These are phyloP conservation scores for Plasmodium inui DNA, from an alignment of 169 alveolate species.

Conservation along the genomic window DNA sequence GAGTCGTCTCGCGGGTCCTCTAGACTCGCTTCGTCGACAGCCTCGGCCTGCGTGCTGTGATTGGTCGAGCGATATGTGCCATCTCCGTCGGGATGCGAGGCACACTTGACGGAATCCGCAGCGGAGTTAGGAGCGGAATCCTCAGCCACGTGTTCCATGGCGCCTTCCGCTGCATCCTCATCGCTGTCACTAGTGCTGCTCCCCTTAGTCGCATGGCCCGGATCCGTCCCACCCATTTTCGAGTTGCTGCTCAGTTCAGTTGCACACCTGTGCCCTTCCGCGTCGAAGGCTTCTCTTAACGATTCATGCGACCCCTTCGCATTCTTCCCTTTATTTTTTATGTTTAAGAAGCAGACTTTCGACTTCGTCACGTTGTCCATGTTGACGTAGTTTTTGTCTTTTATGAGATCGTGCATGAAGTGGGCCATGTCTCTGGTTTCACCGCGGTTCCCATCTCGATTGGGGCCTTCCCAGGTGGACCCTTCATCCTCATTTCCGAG, in stretches of 20 bases:
- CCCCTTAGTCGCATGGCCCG: background rate
- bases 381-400: slow-evolving; percentile 18
- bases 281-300: background rate
- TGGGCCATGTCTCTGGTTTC: background rate
- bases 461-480: background rate
- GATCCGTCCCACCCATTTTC: background rate
- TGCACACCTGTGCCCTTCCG: background rate
- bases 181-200: background rate
- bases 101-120: background rate
- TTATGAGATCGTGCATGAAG: slow-evolving; percentile 25
- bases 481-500: background rate
- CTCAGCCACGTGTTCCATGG: background rate
- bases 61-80: background rate
- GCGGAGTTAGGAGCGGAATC: no score
- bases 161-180: background rate
- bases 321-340: slow-evolving; percentile 2
- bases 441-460: background rate
- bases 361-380: slow-evolving; percentile 19
- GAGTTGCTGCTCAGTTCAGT: background rate
- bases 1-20: slow-evolving; percentile 1
- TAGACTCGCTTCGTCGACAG: background rate
- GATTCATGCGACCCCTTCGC: background rate
- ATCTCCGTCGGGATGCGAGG: background rate
- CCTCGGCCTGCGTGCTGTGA: background rate
- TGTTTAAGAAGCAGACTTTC: slow-evolving; percentile 5